Evolutionary conservation across 768 basidiomycete genomes (phyloP), one percentile per base, ranked within the genome.

Genomic region (Boletus subparvulus): DNA sequence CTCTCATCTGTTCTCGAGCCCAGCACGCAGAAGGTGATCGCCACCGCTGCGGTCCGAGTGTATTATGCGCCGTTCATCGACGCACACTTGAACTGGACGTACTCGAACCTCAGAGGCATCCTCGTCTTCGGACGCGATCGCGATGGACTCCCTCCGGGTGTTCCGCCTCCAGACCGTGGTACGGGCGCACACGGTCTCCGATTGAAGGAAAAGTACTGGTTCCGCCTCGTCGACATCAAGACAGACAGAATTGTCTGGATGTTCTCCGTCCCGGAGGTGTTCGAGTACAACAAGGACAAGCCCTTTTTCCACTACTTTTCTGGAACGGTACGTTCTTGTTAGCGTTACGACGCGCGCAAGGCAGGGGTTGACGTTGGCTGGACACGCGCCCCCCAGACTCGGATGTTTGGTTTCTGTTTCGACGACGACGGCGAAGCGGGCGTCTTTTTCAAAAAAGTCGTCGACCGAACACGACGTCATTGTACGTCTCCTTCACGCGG

Each of bases 301-400:
- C 90, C 92, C 3, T 96, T 96, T 76, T 97, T 97, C 74, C 93
- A 98, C 71, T 80, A 86, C 39, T 95, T 96, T 73, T 83, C 86
- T 45, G 91, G 90, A 41, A 83, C 88, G 75, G 94, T 95, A 66
- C 68, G 90, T 78, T 4, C 19, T 21, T 24, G n/a, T 13, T 16
- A 1, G 21, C 14, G 9, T 17, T 8, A n/a, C 21, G 10, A 47
- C 55, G 39, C 37, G 9, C 12, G 3, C 17, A 36, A 16, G 14
- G 14, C n/a, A 12, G 10, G 45, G 28, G 7, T 7, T 35, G 33
- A 47, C 47, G 33, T 35, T 13, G 32, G n/a, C n/a, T 40, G 39
- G 11, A 40, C 6, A 19, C 42, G 11, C 32, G 21, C 21, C 2
- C 13, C 17, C 8, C 37, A 58, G 62, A 77, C 73, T 10, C 75